Evolutionary conservation across 768 basidiomycete species (phyloP).

Genomic region (Naganishia onofrii): DNA sequence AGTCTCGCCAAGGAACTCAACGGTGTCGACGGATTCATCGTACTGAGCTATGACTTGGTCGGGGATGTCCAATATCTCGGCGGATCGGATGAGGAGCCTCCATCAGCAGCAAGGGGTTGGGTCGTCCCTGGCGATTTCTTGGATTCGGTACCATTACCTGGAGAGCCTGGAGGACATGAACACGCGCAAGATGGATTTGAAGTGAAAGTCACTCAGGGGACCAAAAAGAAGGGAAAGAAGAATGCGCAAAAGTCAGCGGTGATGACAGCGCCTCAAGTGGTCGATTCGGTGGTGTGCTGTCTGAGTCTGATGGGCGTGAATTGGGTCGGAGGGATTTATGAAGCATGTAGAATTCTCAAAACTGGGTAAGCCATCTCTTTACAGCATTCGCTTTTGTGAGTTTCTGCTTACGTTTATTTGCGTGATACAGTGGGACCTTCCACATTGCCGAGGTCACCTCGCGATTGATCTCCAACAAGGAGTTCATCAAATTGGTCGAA

Average conservation of each 20-base stretch:
- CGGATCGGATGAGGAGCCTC: not conserved
- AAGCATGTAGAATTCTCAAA: constrained; percentile 83
- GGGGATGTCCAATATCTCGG: constrained; percentile 36
- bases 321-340: constrained; percentile 85
- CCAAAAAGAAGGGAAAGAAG: constrained; percentile 39
- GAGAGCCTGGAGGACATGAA: constrained; percentile 52
- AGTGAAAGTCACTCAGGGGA: not conserved
- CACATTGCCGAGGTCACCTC: constrained; percentile 53
- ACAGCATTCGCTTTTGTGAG: no score
- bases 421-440: constrained; percentile 42
- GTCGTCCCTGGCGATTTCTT: constrained; percentile 91
- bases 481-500: constrained; percentile 44
- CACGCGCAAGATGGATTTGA: constrained; percentile 20
- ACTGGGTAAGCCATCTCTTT: constrained; percentile 67
- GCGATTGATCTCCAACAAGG: constrained; percentile 47
- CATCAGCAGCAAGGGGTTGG: constrained; percentile 57
- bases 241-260: constrained; percentile 55
- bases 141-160: constrained; percentile 74
- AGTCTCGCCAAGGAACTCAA: constrained; percentile 72
- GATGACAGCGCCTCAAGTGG: constrained; percentile 67
- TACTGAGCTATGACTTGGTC: constrained; percentile 51
- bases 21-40: constrained; percentile 58
- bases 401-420: not conserved
- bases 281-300: constrained; percentile 88
- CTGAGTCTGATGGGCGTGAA: constrained; percentile 96